These are phyloP conservation scores for Ceratobasidium sp. DNA, from an alignment of 1,284 basidiomycete species.

Conservation along the genomic window DNA sequence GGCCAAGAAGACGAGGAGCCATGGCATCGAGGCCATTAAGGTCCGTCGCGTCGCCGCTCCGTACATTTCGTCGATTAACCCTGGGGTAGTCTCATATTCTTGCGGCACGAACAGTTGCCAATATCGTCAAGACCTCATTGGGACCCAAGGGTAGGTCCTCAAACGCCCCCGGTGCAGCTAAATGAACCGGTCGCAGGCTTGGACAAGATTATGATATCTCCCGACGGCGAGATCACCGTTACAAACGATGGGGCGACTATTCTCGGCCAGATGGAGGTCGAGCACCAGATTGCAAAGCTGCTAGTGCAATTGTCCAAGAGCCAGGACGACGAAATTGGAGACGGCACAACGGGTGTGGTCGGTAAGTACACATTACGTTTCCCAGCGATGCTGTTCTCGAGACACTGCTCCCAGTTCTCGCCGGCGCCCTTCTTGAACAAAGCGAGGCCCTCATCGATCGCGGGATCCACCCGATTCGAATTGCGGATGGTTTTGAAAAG, in stretches of 20 bases:
- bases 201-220: constrained; percentile 98
- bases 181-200: constrained; percentile 65
- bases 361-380: constrained; percentile 62
- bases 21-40: constrained; percentile 97
- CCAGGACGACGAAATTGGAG: constrained; percentile 99
- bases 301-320: constrained; percentile 96
- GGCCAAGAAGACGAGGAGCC: constrained; percentile 90
- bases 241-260: constrained; percentile 99
- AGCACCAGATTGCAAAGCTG: constrained; percentile 98
- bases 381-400: not conserved
- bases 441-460: constrained; percentile 91
- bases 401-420: constrained; percentile 71
- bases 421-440: constrained; percentile 92
- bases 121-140: constrained; percentile 94
- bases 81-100: constrained; percentile 86
- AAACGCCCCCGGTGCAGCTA: not conserved
- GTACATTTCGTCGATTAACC: not conserved
- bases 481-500: constrained; percentile 97
- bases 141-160: constrained; percentile 79
- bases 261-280: constrained; percentile 95
- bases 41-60: constrained; percentile 53
- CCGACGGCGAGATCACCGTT: constrained; percentile 98
- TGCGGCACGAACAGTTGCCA: constrained; percentile 89
- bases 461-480: constrained; percentile 97
- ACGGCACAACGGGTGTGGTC: constrained; percentile 98